Evolutionary conservation across 192 early-diverging fungal genomes (phyloP).

Genomic region (Podila epigama): DNA sequence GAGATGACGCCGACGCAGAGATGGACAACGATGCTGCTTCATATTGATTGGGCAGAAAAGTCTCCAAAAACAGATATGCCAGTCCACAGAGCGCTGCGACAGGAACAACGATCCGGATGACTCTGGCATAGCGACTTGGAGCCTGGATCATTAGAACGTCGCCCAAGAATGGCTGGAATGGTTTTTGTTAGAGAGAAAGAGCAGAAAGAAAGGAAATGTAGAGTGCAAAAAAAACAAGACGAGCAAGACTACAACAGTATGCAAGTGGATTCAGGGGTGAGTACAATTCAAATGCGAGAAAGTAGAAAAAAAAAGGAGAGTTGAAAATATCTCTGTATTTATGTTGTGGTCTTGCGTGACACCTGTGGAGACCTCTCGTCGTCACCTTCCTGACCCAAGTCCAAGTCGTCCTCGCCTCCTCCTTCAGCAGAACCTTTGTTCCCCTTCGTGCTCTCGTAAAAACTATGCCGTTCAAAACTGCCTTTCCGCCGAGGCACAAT

Average conservation of each 20-base stretch:
- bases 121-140: constrained; percentile 29
- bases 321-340: neutral
- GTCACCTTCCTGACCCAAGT: constrained; percentile 17
- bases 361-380: constrained; percentile 36
- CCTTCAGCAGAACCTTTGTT: neutral
- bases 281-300: neutral
- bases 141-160: constrained; percentile 38
- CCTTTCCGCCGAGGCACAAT: constrained; percentile 1
- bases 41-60: constrained; percentile 17
- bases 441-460: neutral
- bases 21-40: neutral
- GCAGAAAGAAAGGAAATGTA: neutral
- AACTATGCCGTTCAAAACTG: constrained; percentile 18
- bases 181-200: neutral
- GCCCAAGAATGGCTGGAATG: too few species aligned
- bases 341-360: neutral
- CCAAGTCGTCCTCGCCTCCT: neutral
- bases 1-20: neutral
- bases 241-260: neutral
- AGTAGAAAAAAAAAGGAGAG: neutral
- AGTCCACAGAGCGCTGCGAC: constrained; percentile 24
- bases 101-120: constrained; percentile 17
- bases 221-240: neutral
- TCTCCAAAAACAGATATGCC: constrained; percentile 18
- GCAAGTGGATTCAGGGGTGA: neutral